A percentile compares a stretch with the other conserved stretches of the same genome.
These are phyloP conservation scores for Bacterosira constricta DNA, from an alignment of 108 stramenopile species.

Conservation along the genomic window DNA sequence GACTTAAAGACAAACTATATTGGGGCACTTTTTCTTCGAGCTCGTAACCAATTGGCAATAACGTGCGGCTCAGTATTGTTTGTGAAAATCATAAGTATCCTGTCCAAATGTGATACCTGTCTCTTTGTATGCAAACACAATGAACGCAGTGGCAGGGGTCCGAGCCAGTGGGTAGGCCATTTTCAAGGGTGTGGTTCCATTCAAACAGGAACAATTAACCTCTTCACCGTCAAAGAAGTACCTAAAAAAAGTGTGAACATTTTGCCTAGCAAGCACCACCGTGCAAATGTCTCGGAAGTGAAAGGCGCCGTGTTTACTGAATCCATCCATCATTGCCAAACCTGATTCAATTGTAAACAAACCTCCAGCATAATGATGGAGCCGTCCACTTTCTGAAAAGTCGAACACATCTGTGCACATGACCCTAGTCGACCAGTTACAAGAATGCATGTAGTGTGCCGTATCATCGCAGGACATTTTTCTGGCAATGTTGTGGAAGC, in stretches of 20 bases:
- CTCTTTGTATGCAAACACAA: conserved; percentile 6
- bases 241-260: not conserved
- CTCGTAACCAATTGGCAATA: not conserved
- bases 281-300: conserved; percentile 7
- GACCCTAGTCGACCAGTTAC: not conserved
- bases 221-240: conserved; percentile 8
- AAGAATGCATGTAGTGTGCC: not conserved
- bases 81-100: conserved; percentile 6
- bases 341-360: not conserved
- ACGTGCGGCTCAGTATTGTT: too few species aligned
- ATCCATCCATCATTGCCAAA: not conserved
- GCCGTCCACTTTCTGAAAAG: not conserved
- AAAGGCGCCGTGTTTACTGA: not conserved
- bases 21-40: too few species aligned
- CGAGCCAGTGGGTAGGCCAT: not conserved
- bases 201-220: not conserved
- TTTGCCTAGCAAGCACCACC: not conserved
- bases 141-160: not conserved
- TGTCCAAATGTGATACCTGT: not conserved
- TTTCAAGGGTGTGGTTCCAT: not conserved
- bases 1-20: too few species aligned
- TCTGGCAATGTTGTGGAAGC: conserved; percentile 9
- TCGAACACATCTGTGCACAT: conserved; percentile 6
- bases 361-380: not conserved
- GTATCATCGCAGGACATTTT: conserved; percentile 6